Conservation (phyloP, 202 grass and related monocot species). For the Elaeis oleifera region DNA sequence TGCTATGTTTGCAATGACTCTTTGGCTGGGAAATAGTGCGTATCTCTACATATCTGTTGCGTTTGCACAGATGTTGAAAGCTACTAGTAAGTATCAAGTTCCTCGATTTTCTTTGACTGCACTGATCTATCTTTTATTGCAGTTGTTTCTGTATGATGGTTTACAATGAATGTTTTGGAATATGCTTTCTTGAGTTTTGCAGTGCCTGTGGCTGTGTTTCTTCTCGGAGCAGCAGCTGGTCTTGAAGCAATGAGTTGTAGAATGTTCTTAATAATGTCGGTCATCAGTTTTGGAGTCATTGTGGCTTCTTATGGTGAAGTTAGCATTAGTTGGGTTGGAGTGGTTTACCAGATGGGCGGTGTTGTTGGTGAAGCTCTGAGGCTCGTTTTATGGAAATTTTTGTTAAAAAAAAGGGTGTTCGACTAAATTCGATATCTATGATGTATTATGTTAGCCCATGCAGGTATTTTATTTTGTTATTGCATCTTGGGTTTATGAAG, state of each 20-base stretch:
- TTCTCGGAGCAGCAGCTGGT: slow-evolving; percentile 74
- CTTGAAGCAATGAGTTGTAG: slow-evolving; percentile 81
- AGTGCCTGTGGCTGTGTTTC: slow-evolving; percentile 99
- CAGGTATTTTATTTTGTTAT: slow-evolving; percentile 40
- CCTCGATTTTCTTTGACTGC: slow-evolving; percentile 2
- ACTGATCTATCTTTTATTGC: not conserved
- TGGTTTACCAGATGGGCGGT: slow-evolving; percentile 98
- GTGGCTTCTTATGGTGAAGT: slow-evolving; percentile 97
- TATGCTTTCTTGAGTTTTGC: slow-evolving; percentile 22
- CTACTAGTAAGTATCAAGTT: slow-evolving; percentile 59
- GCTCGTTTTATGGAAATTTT: slow-evolving; percentile 98
- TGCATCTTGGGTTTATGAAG: slow-evolving; percentile 1
- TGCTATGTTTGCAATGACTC: slow-evolving; percentile 98
- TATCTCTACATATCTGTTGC: slow-evolving; percentile 99
- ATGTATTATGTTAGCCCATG: slow-evolving; percentile 99
- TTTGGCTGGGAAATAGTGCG: slow-evolving; percentile 97
- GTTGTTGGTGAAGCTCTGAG: slow-evolving; percentile 82
- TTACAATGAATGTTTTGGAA: no score
- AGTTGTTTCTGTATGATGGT: no score
- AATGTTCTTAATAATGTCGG: slow-evolving; percentile 95
- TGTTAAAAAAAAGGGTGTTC: slow-evolving; percentile 96
- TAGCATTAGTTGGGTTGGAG: slow-evolving; percentile 84
- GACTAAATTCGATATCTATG: slow-evolving; percentile 89
- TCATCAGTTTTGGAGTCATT: slow-evolving; percentile 84
- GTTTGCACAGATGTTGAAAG: slow-evolving; percentile 99